Evolutionary conservation across 345 rosid species (phyloP).

Genomic region (Rhizophora mangle): DNA sequence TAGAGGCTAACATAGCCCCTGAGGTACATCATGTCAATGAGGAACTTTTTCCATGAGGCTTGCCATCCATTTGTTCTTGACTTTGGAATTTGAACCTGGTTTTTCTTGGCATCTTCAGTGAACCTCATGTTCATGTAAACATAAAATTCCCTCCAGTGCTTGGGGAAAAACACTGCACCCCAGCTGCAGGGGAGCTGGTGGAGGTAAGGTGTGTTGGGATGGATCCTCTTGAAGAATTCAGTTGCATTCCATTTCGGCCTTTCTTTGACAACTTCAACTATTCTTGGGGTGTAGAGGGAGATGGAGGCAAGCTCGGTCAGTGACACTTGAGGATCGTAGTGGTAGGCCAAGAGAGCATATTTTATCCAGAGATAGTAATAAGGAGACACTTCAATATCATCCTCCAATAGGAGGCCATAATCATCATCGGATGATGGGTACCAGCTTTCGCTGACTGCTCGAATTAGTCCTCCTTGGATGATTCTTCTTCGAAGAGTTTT

Average conservation of each 20-base stretch:
- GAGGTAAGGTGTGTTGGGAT: slow-evolving; percentile 90
- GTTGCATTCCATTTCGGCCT: slow-evolving; percentile 94
- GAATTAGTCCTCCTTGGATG: slow-evolving; percentile 96
- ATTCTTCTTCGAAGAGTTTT: slow-evolving; percentile 88
- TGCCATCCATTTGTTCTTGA: slow-evolving; percentile 99
- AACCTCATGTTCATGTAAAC: slow-evolving; percentile 99
- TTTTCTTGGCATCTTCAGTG: slow-evolving; percentile 76
- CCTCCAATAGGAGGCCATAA: slow-evolving; percentile 85
- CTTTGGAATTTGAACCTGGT: slow-evolving; percentile 93
- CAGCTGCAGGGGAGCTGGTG: slow-evolving; percentile 97
- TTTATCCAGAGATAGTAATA: slow-evolving; percentile 93
- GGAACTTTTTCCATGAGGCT: slow-evolving; percentile 98
- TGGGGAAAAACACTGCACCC: slow-evolving; percentile 99
- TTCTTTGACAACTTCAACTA: slow-evolving; percentile 93
- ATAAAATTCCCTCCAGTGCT: slow-evolving; percentile 96
- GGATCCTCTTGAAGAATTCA: slow-evolving; percentile 75
- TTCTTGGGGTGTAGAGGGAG: slow-evolving; percentile 81
- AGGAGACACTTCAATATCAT: slow-evolving; percentile 96
- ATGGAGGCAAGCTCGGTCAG: slow-evolving; percentile 86
- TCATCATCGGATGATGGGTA: slow-evolving; percentile 89
- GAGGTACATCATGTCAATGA: slow-evolving; percentile 95
- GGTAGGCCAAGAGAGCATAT: slow-evolving; percentile 86
- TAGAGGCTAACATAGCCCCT: slow-evolving; percentile 92
- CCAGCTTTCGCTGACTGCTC: slow-evolving; percentile 99
- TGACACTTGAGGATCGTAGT: slow-evolving; percentile 79